A percentile compares a stretch with the other conserved stretches of the same genome.
These are phyloP conservation scores for Lactifluus rugatus DNA, from an alignment of 768 basidiomycete species.

Conservation along the genomic window DNA sequence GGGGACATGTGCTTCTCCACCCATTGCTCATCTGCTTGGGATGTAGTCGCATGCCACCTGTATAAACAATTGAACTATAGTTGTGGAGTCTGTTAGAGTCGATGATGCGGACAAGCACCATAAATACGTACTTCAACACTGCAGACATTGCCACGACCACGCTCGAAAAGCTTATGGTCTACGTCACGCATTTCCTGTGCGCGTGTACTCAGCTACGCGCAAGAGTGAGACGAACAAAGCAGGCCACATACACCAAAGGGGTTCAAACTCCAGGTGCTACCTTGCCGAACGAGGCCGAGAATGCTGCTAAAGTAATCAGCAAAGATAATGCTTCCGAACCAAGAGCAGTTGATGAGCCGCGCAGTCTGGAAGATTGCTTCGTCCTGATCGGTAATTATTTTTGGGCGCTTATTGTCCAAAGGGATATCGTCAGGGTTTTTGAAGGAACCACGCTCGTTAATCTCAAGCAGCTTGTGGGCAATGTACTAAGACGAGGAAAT, in stretches of 20 bases:
- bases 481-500: constrained; percentile 49
- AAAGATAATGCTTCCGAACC: constrained; percentile 74
- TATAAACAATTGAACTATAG: constrained; percentile 75
- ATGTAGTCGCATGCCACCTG: constrained; percentile 81
- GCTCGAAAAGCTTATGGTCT: constrained; percentile 60
- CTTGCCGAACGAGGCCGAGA: constrained; percentile 66
- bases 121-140: constrained; percentile 56
- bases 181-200: constrained; percentile 52
- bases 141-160: constrained; percentile 72
- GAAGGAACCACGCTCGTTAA: constrained; percentile 68
- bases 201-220: not conserved
- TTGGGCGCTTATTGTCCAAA: constrained; percentile 21
- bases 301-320: constrained; percentile 78
- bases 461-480: constrained; percentile 62
- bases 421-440: constrained; percentile 42
- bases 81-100: not conserved
- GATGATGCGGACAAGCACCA: not conserved
- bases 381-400: constrained; percentile 28
- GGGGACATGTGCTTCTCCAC: constrained; percentile 38
- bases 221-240: not conserved
- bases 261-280: constrained; percentile 66
- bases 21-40: constrained; percentile 63
- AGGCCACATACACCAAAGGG: constrained; percentile 52
- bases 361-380: constrained; percentile 76
- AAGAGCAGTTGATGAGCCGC: constrained; percentile 66